phyloP scores from a whole-genome alignment of 352 stramenopile genomes.

The Pythium apleroticum region DNA sequence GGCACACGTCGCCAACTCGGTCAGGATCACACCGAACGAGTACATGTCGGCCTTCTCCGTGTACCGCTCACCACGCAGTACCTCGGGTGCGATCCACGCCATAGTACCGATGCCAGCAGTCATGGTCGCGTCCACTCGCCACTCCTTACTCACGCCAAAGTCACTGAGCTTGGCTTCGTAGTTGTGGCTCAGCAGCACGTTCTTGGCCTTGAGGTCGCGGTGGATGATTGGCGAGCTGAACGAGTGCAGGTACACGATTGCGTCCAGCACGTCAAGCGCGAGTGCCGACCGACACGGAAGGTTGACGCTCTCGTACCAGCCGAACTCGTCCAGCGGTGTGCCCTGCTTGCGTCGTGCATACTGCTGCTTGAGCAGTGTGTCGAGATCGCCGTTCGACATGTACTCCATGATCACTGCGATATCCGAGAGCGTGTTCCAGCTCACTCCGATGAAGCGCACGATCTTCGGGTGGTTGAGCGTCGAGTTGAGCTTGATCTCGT shows the following conservation, averaged over 20 bases:
- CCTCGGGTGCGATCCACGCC: conserved; percentile 82
- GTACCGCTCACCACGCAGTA: conserved; percentile 79
- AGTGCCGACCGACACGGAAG: conserved; percentile 56
- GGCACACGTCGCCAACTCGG: conserved; percentile 63
- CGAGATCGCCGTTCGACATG: conserved; percentile 75
- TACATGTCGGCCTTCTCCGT: conserved; percentile 88
- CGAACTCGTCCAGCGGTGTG: conserved; percentile 51
- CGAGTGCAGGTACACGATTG: conserved; percentile 80
- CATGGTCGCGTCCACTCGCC: conserved; percentile 77
- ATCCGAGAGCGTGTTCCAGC: conserved; percentile 84
- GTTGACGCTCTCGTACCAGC: conserved; percentile 62
- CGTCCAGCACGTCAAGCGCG: conserved; percentile 73
- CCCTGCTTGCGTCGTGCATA: conserved; percentile 31
- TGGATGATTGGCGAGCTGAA: conserved; percentile 84
- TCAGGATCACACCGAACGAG: conserved; percentile 81
- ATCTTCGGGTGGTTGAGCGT: conserved; percentile 79
- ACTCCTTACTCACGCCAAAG: conserved; percentile 82
- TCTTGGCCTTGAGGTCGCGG: conserved; percentile 77
- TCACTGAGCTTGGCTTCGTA: conserved; percentile 81
- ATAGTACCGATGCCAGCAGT: conserved; percentile 83
- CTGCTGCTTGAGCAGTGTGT: conserved; percentile 68
- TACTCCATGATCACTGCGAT: conserved; percentile 83
- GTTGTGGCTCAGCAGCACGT: conserved; percentile 60
- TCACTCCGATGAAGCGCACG: conserved; percentile 79
- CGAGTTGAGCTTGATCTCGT: conserved; percentile 84